Evolutionary conservation across 139 green algal species (phyloP), one percentile per base, ranked within the genome.

Genomic region (Gonium pectorale): DNA sequence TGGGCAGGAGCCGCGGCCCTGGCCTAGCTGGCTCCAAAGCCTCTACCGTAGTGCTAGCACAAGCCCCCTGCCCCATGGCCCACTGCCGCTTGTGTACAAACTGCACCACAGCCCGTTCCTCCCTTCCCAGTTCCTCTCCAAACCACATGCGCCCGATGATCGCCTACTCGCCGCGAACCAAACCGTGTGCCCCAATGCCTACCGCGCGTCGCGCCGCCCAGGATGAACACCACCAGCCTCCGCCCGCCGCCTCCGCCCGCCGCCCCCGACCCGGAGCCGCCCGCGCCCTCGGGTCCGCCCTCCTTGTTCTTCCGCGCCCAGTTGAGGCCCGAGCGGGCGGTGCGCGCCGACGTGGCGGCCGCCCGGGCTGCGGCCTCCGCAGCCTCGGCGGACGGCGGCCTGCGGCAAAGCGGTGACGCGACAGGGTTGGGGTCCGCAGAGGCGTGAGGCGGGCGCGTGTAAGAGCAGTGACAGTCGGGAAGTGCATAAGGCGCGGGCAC

Each of bases 191-290:
- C 56, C 56, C 17, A 33, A 11, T 33, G 19, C 74, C 2, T n/a
- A 83, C 90, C 95, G 69, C 93, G 90, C 7, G 93, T 96, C 27
- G 96, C 89, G 17, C 96, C 96, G 9, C 96, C 96, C 3, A 98
- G 80, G 8, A 99, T 89, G 87, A 98, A 99, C 21, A 96, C 89
- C 31, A 99, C 79, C 46, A 99, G 78, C 35, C 95, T 90, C 52
- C 85, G 81, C 9, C 80, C n/a, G n/a, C n/a, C n/a, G n/a, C n/a
- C n/a, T n/a, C n/a, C n/a, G n/a, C n/a, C 86, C 27, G 67, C 2
- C 2, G 79, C 44, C 35, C 35, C 79, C 17, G 60, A 13, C 29
- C 3, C 62, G 15, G 75, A 52, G 31, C 56, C 85, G 35, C 67
- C 38, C 7, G 51, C 72, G 26, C 41, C 59, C 5, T 67, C 70